A percentile compares a stretch with the other conserved stretches of the same genome.
phyloP scores from a whole-genome alignment of 2,329 filamentous ascomycete species.

The Colletotrichum chlorophyti region DNA sequence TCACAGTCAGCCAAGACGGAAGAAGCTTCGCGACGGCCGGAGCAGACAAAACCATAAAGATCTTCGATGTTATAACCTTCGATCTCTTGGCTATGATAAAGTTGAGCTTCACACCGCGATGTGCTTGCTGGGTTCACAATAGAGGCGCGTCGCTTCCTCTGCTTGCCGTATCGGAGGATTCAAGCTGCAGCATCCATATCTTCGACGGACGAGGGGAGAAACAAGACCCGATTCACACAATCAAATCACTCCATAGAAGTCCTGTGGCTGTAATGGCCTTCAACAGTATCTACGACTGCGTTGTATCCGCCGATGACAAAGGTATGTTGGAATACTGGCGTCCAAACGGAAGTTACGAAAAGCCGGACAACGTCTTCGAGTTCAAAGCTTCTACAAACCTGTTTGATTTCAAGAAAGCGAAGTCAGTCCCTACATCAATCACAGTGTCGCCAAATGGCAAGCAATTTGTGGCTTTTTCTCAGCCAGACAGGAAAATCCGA shows the following conservation, averaged over 20 bases:
- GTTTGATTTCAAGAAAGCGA: conserved; percentile 97
- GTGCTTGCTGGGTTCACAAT: conserved; percentile 90
- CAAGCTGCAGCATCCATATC: conserved; percentile 75
- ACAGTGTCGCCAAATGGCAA: conserved; percentile 86
- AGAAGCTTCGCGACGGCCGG: conserved; percentile 93
- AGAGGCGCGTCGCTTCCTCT: conserved; percentile 87
- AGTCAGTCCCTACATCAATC: conserved; percentile 81
- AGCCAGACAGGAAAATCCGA: conserved; percentile 91
- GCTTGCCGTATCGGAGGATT: conserved; percentile 81
- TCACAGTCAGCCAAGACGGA: conserved; percentile 87
- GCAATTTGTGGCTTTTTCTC: conserved; percentile 87
- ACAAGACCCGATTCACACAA: conserved; percentile 75
- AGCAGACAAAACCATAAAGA: conserved; percentile 78
- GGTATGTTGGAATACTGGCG: conserved; percentile 99
- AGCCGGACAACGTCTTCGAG: conserved; percentile 89
- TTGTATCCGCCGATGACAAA: conserved; percentile 84
- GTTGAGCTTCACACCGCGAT: conserved; percentile 77
- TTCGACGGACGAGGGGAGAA: conserved; percentile 91
- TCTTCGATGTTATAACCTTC: conserved; percentile 85
- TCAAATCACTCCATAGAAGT: conserved; percentile 81
- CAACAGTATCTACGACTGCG: conserved; percentile 88
- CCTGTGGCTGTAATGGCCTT: conserved; percentile 87
- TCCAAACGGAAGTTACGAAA: conserved; percentile 81
- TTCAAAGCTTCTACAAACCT: conserved; percentile 94
- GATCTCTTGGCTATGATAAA: conserved; percentile 84